Evolutionary conservation across 805 yeast species (phyloP).

Genomic region (Candida pseudoglaebosa): DNA sequence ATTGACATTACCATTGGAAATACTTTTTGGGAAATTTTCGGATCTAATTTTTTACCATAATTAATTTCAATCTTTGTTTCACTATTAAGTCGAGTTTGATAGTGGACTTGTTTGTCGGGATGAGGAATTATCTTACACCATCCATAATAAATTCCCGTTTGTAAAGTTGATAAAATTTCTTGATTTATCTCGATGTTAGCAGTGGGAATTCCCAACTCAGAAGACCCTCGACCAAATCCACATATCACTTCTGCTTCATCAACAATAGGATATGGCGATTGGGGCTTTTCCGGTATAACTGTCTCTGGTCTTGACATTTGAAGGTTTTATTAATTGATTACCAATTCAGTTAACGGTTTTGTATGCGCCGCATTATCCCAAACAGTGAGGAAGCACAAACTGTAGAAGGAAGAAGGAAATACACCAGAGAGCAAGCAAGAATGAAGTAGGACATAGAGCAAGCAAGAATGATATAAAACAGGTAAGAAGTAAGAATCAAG

Average conservation of each 20-base stretch:
- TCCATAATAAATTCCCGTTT: conserved; percentile 90
- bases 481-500: no score
- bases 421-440: no score
- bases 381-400: no score
- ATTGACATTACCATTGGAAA: conserved; percentile 92
- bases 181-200: conserved; percentile 72
- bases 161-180: conserved; percentile 38
- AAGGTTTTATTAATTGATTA: no score
- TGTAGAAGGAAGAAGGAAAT: no score
- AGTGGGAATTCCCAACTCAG: conserved; percentile 92
- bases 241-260: conserved; percentile 50
- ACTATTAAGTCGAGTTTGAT: conserved; percentile 16
- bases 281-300: conserved; percentile 40
- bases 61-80: conserved; percentile 44
- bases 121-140: conserved; percentile 43
- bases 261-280: conserved; percentile 49
- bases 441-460: no score
- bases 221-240: conserved; percentile 95
- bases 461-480: no score
- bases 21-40: conserved; percentile 38
- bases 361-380: no score
- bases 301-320: conserved; percentile 43
- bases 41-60: conserved; percentile 51
- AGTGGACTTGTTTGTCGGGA: conserved; percentile 9
- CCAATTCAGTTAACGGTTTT: no score